Conservation (phyloP, 768 basidiomycete genomes). For the Suillus subaureus region DNA sequence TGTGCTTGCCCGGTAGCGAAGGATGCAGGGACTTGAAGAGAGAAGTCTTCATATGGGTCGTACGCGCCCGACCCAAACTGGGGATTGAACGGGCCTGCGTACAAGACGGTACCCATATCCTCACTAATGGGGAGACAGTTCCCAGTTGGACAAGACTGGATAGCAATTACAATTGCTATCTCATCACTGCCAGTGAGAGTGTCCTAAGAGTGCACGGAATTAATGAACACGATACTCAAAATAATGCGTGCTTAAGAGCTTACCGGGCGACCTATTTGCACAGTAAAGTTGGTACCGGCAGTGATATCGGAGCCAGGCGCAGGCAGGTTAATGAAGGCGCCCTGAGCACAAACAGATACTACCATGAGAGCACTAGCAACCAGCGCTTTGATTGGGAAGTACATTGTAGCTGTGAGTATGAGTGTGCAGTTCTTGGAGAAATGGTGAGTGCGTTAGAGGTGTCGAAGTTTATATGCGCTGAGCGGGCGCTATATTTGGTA, state of each 20-base stretch:
- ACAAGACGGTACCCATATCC: slow-evolving; percentile 41
- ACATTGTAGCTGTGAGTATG: not conserved
- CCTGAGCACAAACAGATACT: slow-evolving; percentile 3
- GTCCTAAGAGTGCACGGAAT: slow-evolving; percentile 24
- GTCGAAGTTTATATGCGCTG: not conserved
- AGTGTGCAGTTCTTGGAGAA: not conserved
- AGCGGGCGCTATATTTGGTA: not conserved
- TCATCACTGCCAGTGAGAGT: slow-evolving; percentile 37
- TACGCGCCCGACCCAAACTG: slow-evolving; percentile 24
- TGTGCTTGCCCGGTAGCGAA: slow-evolving; percentile 31
- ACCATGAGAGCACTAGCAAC: slow-evolving; percentile 3
- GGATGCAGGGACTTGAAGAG: slow-evolving; percentile 36
- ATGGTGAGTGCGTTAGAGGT: not conserved
- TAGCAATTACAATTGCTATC: slow-evolving; percentile 41
- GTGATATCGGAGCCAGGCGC: slow-evolving; percentile 31
- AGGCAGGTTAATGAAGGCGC: slow-evolving; percentile 7
- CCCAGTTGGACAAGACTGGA: slow-evolving; percentile 36
- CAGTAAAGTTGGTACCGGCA: slow-evolving; percentile 40
- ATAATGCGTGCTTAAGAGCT: slow-evolving; percentile 17
- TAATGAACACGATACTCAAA: not conserved
- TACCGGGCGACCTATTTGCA: slow-evolving; percentile 46
- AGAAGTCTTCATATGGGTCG: slow-evolving; percentile 43
- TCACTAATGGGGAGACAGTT: slow-evolving; percentile 25
- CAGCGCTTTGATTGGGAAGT: not conserved
- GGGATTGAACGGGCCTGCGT: slow-evolving; percentile 43